A percentile compares a stretch with the other conserved stretches of the same genome.
These are phyloP conservation scores for Zychaea mexicana DNA, from an alignment of 371 early-diverging fungal species.

Conservation along the genomic window DNA sequence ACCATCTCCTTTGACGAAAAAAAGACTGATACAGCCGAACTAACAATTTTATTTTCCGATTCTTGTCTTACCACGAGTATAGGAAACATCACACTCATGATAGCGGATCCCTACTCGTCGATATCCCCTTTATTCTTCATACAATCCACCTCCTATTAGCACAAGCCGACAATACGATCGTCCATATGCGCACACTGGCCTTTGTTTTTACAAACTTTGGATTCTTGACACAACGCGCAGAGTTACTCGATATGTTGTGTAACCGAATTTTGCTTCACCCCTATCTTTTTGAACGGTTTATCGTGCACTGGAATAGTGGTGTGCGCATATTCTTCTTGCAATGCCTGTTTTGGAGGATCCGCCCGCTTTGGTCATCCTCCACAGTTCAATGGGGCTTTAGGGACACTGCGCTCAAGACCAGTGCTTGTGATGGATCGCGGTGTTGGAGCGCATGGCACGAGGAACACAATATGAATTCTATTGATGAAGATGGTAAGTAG, in stretches of 20 bases:
- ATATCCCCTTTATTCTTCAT: conserved; percentile 49
- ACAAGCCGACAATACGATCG: conserved; percentile 52
- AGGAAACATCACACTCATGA: background rate
- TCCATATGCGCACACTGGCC: conserved; percentile 50
- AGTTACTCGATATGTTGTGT: conserved; percentile 41
- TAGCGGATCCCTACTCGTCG: conserved; percentile 15
- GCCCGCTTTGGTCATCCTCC: conserved; percentile 22
- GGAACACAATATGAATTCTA: background rate
- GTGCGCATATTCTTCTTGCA: conserved; percentile 55
- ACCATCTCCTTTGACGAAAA: no score
- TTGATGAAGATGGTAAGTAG: background rate
- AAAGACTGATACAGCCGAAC: no score
- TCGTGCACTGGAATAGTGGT: conserved; percentile 59
- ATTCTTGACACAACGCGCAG: conserved; percentile 45
- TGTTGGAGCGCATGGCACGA: conserved; percentile 11
- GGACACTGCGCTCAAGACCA: background rate
- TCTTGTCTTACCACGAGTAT: no score
- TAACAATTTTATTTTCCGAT: no score
- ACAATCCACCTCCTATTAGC: conserved; percentile 45
- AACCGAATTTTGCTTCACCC: conserved; percentile 43
- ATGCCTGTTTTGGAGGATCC: conserved; percentile 56
- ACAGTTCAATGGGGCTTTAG: conserved; percentile 8
- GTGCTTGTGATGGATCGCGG: conserved; percentile 5
- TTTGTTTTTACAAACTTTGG: conserved; percentile 58
- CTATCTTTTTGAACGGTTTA: conserved; percentile 49